Conservation (phyloP, 1,284 basidiomycete species). For the Heimioporus punctisporus region DNA sequence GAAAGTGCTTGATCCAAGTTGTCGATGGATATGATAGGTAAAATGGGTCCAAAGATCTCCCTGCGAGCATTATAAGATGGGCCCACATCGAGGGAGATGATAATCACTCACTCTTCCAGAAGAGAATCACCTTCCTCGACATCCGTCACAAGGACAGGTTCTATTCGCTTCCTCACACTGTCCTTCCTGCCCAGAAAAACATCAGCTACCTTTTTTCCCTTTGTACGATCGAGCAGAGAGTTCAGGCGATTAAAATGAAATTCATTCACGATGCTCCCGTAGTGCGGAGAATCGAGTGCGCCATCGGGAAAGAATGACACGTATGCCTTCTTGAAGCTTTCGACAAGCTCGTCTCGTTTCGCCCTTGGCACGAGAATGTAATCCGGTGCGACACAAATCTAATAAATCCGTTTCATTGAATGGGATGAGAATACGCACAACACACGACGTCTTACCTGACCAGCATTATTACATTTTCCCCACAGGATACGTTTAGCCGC, state of each 20-base stretch:
- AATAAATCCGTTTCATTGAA: neutral
- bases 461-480: constrained; percentile 56
- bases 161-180: constrained; percentile 31
- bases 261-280: constrained; percentile 22
- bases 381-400: constrained; percentile 67
- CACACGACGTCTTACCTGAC: constrained; percentile 39
- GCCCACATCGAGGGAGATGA: neutral
- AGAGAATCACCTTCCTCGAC: constrained; percentile 23
- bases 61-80: constrained; percentile 26
- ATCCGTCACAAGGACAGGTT: constrained; percentile 23
- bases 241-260: constrained; percentile 24
- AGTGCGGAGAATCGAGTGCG: constrained; percentile 18
- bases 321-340: constrained; percentile 44
- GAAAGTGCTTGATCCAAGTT: constrained; percentile 35
- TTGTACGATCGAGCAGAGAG: constrained; percentile 49
- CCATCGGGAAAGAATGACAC: constrained; percentile 32
- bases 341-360: constrained; percentile 54
- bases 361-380: constrained; percentile 57
- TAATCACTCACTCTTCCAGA: constrained; percentile 26
- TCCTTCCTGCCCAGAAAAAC: constrained; percentile 46
- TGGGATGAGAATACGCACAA: neutral
- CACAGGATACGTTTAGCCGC: constrained; percentile 51
- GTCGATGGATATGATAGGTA: constrained; percentile 65
- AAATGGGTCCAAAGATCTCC: constrained; percentile 71
- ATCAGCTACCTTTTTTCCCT: constrained; percentile 55